These are phyloP conservation scores for Acer negundo DNA, from an alignment of 345 rosid species.

Conservation along the genomic window DNA sequence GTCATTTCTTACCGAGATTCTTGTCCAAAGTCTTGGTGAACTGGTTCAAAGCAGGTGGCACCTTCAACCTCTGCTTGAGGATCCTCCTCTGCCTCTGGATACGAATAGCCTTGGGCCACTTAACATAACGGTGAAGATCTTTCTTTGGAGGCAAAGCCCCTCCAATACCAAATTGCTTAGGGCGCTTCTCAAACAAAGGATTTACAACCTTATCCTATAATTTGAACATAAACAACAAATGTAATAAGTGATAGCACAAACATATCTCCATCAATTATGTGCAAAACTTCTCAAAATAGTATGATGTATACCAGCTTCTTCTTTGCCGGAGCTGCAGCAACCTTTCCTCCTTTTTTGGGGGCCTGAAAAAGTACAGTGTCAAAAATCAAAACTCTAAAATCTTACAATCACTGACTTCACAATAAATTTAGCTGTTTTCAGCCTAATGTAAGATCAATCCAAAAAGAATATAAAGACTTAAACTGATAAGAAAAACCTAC, in stretches of 20 bases:
- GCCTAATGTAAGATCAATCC: background rate
- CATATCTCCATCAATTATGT: background rate
- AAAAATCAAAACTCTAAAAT: background rate
- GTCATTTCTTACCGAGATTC: conserved; percentile 40
- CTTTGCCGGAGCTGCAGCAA: conserved; percentile 26
- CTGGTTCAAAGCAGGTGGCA: conserved; percentile 60
- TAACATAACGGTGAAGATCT: conserved; percentile 50
- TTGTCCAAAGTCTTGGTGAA: conserved; percentile 60
- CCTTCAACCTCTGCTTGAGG: conserved; percentile 54
- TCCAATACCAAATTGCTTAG: conserved; percentile 61
- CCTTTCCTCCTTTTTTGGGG: conserved; percentile 33
- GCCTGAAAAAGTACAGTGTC: conserved; percentile 4
- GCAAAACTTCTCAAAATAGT: background rate
- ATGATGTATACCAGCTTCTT: conserved; percentile 23
- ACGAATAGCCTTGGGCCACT: conserved; percentile 59
- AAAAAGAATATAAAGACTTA: no score
- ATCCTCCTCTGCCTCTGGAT: conserved; percentile 61
- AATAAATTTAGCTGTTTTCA: background rate
- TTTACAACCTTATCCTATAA: conserved; percentile 50
- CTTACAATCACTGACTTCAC: background rate
- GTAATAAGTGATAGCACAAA: background rate
- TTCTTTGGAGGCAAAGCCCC: conserved; percentile 63
- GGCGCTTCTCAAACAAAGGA: conserved; percentile 56
- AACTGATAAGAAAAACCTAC: no score
- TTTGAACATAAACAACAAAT: background rate